Conservation (phyloP, 768 basidiomycete genomes). For the Exsudoporus frostii region DNA sequence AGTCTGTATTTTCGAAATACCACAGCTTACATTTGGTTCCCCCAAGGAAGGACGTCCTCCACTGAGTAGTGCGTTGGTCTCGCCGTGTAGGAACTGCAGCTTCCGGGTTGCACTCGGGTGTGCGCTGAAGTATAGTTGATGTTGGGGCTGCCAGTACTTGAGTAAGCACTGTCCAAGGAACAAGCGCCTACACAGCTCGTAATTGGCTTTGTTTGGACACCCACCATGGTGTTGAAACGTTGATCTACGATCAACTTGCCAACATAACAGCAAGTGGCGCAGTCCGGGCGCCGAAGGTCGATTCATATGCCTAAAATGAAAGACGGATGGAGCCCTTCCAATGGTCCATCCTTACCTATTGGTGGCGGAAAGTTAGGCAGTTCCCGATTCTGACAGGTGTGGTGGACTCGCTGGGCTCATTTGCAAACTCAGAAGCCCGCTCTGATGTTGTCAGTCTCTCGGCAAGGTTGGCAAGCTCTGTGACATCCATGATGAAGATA, state of each 20-base stretch:
- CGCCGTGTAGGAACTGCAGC: neutral
- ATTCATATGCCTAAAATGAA: neutral
- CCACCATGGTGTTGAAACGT: neutral
- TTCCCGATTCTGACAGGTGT: neutral
- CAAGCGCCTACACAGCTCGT: constrained; percentile 1
- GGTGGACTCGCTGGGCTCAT: neutral
- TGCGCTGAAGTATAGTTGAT: neutral
- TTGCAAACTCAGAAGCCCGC: neutral
- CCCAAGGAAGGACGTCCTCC: neutral
- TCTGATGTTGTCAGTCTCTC: neutral
- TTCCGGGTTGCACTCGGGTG: neutral
- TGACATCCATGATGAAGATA: neutral
- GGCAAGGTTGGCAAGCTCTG: neutral
- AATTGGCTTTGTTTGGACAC: neutral
- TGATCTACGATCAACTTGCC: neutral
- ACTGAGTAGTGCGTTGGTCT: neutral
- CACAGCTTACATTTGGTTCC: neutral
- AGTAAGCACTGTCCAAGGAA: too few species aligned
- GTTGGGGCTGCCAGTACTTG: neutral
- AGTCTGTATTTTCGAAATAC: neutral
- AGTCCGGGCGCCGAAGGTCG: neutral
- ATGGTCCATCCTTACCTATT: neutral
- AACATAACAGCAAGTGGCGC: constrained; percentile 10
- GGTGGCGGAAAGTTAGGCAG: neutral
- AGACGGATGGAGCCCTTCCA: neutral